Evolutionary conservation across 345 rosid genomes (phyloP).

Genomic region (Mallotus nudiflorus): DNA sequence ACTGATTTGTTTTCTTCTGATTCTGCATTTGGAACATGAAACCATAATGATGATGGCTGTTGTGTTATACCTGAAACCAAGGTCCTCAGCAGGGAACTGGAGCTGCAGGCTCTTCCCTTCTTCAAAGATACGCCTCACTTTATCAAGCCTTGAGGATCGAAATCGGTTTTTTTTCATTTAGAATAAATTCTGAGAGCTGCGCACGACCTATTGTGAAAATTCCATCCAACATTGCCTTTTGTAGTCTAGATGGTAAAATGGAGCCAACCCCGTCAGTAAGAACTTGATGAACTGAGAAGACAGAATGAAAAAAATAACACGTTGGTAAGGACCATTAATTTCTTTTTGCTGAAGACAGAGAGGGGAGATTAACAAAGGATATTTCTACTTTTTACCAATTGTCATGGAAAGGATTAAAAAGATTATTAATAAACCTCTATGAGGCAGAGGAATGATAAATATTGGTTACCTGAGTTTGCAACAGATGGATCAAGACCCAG

Average conservation of each 20-base stretch:
- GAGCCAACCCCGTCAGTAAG: constrained; percentile 54
- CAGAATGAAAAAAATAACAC: constrained; percentile 18
- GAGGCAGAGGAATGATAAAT: constrained; percentile 15
- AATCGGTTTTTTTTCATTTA: constrained; percentile 78
- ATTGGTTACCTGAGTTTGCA: constrained; percentile 68
- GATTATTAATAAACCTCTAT: constrained; percentile 9
- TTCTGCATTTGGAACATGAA: background rate
- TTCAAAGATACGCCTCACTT: constrained; percentile 65
- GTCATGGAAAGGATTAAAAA: background rate
- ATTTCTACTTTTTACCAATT: background rate
- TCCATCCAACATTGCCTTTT: constrained; percentile 69
- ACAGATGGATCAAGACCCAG: constrained; percentile 79
- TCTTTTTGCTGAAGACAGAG: background rate
- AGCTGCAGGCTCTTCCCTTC: constrained; percentile 95
- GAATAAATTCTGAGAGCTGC: constrained; percentile 71
- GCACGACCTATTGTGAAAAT: constrained; percentile 82
- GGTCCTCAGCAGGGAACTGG: constrained; percentile 99
- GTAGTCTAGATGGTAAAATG: constrained; percentile 69
- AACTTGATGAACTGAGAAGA: constrained; percentile 60
- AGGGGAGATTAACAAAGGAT: background rate
- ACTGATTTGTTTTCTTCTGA: background rate
- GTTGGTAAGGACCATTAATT: background rate
- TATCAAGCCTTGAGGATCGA: constrained; percentile 71
- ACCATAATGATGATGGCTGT: constrained; percentile 2
- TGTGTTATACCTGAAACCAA: constrained; percentile 77